A percentile compares a stretch with the other conserved stretches of the same genome.
Conservation (phyloP, 2,329 filamentous ascomycete species). For the Purpureocillium lavendulum region DNA sequence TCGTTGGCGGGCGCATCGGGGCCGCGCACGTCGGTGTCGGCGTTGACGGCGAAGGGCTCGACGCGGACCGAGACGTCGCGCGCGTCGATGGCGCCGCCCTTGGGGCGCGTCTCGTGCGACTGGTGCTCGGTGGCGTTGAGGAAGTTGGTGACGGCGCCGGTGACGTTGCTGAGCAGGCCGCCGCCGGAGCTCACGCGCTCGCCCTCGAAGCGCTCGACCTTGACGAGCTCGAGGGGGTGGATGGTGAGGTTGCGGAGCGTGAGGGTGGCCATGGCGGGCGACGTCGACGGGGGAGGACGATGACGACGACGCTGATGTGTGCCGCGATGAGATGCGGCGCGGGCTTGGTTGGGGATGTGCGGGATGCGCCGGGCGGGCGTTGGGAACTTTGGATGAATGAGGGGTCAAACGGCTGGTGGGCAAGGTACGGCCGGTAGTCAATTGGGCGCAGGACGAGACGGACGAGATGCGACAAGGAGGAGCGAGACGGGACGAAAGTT, state of each 20-base stretch:
- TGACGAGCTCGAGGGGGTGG: conserved; percentile 63
- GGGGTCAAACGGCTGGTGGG: too few relatives aligned
- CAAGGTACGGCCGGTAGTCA: too few relatives aligned
- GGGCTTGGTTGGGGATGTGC: neutral
- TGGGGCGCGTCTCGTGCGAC: conserved; percentile 26
- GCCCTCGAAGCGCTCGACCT: conserved; percentile 63
- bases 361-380: neutral
- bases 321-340: neutral
- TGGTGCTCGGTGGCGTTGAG: conserved; percentile 31
- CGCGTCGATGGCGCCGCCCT: conserved; percentile 51
- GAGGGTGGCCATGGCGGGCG: conserved; percentile 40
- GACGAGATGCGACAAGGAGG: too few relatives aligned
- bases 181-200: conserved; percentile 32
- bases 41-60: conserved; percentile 55
- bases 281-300: neutral
- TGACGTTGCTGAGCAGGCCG: conserved; percentile 36
- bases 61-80: conserved; percentile 56
- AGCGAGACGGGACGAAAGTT: too few relatives aligned
- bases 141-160: conserved; percentile 32
- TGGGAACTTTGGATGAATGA: too few relatives aligned
- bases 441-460: too few relatives aligned
- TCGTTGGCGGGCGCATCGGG: conserved; percentile 50
- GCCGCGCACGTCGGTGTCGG: conserved; percentile 46
- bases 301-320: neutral
- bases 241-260: conserved; percentile 77